A percentile compares a stretch with the other conserved stretches of the same genome.
Evolutionary conservation across 2,329 filamentous ascomycete genomes (phyloP).

Genomic region (Simplicillium sp.): DNA sequence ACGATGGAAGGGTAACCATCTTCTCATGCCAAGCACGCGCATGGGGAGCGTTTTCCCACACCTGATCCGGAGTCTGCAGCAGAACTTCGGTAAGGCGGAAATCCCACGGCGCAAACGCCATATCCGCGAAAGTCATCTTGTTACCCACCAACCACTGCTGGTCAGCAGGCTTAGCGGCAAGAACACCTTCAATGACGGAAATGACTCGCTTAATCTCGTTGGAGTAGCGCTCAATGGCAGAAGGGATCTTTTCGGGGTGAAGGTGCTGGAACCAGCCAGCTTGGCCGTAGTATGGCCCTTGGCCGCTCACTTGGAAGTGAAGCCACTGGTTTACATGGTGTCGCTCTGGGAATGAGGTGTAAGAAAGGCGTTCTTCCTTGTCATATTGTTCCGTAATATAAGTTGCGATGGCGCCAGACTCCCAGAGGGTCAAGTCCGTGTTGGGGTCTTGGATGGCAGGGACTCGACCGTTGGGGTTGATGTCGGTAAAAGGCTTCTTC

Average conservation of each 20-base stretch:
- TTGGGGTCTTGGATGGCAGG: constrained; percentile 12
- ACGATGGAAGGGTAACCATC: constrained; percentile 20
- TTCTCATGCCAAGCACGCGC: constrained; percentile 24
- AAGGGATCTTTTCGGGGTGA: constrained; percentile 11
- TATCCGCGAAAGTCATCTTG: constrained; percentile 6
- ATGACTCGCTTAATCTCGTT: constrained; percentile 16
- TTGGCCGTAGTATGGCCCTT: constrained; percentile 20
- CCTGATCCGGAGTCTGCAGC: constrained; percentile 12
- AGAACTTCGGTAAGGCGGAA: constrained; percentile 12
- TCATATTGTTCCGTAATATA: constrained; percentile 13
- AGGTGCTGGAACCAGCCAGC: constrained; percentile 12
- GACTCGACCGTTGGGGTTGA: constrained; percentile 11
- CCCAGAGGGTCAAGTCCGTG: constrained; percentile 11
- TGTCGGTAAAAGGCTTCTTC: constrained; percentile 10
- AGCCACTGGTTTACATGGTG: constrained; percentile 11
- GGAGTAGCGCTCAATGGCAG: constrained; percentile 15
- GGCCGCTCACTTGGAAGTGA: constrained; percentile 16
- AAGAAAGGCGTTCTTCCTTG: constrained; percentile 8
- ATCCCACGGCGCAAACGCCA: constrained; percentile 11
- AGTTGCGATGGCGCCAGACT: constrained; percentile 12
- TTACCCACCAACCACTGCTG: constrained; percentile 6
- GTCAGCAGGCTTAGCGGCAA: constrained; percentile 4
- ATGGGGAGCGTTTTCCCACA: constrained; percentile 14
- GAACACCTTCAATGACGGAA: constrained; percentile 10
- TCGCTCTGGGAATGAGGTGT: constrained; percentile 1